phyloP scores from a whole-genome alignment of 2,329 filamentous ascomycete genomes.

The Ophiocordyceps polyrhachis-furcata region DNA sequence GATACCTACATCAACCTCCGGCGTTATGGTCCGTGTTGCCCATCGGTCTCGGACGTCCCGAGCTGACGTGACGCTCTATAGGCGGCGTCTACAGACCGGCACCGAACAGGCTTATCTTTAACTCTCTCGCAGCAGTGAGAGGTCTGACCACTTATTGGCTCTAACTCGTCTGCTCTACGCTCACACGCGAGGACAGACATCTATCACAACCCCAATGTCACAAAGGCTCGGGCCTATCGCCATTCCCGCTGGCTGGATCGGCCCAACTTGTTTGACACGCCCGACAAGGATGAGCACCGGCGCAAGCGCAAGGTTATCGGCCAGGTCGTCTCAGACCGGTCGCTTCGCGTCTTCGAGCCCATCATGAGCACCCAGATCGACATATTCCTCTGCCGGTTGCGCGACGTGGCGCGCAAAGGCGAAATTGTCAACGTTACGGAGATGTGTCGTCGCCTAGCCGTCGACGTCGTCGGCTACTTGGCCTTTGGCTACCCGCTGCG shows the following conservation, averaged over 20 bases:
- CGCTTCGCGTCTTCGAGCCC: not conserved
- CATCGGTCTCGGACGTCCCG: not conserved
- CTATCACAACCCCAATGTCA: not conserved
- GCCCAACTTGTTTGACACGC: not conserved
- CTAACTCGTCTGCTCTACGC: not conserved
- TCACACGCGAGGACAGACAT: not conserved
- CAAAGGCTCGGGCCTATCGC: not conserved
- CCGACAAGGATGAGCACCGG: not conserved
- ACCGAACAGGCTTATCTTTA: not conserved
- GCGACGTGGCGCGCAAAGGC: not conserved
- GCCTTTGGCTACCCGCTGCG: not conserved
- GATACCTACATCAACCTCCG: not conserved
- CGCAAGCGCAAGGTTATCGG: not conserved
- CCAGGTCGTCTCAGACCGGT: not conserved
- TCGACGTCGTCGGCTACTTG: not conserved
- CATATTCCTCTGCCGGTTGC: not conserved
- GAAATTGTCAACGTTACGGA: not conserved
- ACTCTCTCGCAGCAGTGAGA: not conserved
- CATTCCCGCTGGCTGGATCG: not conserved
- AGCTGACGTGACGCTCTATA: not conserved
- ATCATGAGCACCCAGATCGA: not conserved
- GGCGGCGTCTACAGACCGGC: not conserved
- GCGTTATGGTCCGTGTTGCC: not conserved
- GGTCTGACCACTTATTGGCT: not conserved
- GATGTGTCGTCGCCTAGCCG: not conserved